phyloP scores from a whole-genome alignment of 331 rosid species.

The Phaseolus coccineus region DNA sequence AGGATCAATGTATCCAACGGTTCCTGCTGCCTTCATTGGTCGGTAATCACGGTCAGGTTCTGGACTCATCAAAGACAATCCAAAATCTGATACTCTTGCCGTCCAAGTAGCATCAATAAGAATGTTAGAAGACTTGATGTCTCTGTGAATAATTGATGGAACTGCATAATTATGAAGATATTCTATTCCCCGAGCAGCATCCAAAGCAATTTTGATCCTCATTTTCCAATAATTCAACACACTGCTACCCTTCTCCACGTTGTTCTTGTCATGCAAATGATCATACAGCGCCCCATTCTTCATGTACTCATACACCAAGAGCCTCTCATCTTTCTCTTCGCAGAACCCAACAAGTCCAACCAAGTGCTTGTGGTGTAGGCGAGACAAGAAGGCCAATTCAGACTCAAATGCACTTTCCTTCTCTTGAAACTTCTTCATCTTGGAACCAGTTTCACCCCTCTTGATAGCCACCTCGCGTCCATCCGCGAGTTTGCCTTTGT shows the following conservation, averaged over 20 bases:
- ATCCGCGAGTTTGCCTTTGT: constrained; percentile 69
- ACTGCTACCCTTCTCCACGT: constrained; percentile 52
- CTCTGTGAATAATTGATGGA: constrained; percentile 61
- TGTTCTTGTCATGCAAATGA: constrained; percentile 62
- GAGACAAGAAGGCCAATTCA: constrained; percentile 73
- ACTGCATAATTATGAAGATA: constrained; percentile 93
- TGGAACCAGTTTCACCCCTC: constrained; percentile 62
- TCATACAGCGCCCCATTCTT: constrained; percentile 86
- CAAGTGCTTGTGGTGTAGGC: constrained; percentile 90
- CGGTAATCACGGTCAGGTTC: constrained; percentile 16
- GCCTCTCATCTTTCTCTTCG: constrained; percentile 84
- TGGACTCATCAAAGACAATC: constrained; percentile 71
- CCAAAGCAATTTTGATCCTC: constrained; percentile 69
- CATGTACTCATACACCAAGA: constrained; percentile 90
- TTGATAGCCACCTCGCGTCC: constrained; percentile 90
- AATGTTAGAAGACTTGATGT: constrained; percentile 73
- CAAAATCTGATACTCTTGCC: constrained; percentile 91
- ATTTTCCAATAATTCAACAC: constrained; percentile 51
- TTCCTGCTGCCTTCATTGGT: constrained; percentile 8
- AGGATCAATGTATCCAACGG: constrained; percentile 87
- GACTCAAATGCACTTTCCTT: constrained; percentile 71
- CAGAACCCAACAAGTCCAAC: constrained; percentile 91
- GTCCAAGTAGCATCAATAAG: constrained; percentile 77
- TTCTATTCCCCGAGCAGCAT: constrained; percentile 92
- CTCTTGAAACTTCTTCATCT: constrained; percentile 72